Evolutionary conservation across 345 rosid species (phyloP), one percentile per base, ranked within the genome.

Genomic region (Gossypium thurberi): DNA sequence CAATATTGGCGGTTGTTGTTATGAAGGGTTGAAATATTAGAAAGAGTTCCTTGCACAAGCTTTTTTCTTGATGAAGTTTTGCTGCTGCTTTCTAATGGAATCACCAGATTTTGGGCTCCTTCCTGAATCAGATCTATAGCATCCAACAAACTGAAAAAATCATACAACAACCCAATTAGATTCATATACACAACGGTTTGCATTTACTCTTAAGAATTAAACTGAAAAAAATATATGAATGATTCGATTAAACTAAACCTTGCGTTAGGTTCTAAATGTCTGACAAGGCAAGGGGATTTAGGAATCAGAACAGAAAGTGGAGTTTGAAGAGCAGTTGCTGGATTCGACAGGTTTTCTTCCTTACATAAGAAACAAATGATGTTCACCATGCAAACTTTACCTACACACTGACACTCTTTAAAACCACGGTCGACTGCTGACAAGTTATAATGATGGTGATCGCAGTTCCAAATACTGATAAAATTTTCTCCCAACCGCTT

Each of bases 381-480:
- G 58, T 93, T 94, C 26, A 81, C 87, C 84, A 85, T 77, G 69
- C 89, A 89, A 61, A 92, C 82, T 77, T 89, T 92, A 15, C 98
- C 89, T 4, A 89, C 57, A 74, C 98, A 92, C 15, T 52, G 61
- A 61, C 96, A 90, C 21, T 65, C 77, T 2, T 74, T 70, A 11
- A 15, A 25, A 10, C 5, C n/a, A 8, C 5, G 18, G 46, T 15
- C 72, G 46, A 55, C 42, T 43, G 1, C 74, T 21, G 25, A 17
- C 13, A 13, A 14, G 21, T 26, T 7, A 52, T 25, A 43, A 17
- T 10, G 66, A 53, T 81, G 82, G 23, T 81, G 83, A 57, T 83
- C 77, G 71, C 96, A 33, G 40, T 5, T 33, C 40, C 40, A 33
- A 33, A 33, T 78, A 69, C 93, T 84, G 28, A 89, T n/a, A 60